Percentiles rank a stretch among this genome's conserved stretches.
Evolutionary conservation across 2,329 filamentous ascomycete genomes (phyloP).

Genomic region (Sporothrix pseudoabietina): DNA sequence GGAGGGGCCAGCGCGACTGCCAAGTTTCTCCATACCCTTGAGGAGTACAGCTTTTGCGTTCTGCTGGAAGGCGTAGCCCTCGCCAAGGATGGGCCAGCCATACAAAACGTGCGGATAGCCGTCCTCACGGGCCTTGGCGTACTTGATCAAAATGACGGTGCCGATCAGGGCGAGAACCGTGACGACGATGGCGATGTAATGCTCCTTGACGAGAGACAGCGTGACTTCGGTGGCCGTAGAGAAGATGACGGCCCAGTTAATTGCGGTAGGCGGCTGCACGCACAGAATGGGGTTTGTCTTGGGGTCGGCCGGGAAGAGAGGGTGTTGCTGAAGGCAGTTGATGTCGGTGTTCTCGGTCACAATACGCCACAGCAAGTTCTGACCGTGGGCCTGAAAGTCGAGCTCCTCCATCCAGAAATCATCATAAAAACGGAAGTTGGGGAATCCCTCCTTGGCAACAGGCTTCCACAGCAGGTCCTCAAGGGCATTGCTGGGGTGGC

Average conservation of each 20-base stretch:
- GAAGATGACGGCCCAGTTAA: constrained; percentile 9
- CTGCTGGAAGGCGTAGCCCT: constrained; percentile 25
- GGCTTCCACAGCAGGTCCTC: constrained; percentile 34
- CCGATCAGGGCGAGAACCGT: not conserved
- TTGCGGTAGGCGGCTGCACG: not conserved
- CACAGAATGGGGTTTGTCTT: constrained; percentile 33
- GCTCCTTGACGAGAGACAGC: constrained; percentile 14
- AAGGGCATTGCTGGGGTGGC: constrained; percentile 34
- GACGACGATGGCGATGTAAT: not conserved
- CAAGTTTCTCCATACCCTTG: constrained; percentile 14
- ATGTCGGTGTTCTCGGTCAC: constrained; percentile 34
- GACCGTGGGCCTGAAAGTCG: constrained; percentile 32
- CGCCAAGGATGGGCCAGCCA: constrained; percentile 27
- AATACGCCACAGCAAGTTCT: constrained; percentile 34
- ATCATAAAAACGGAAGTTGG: constrained; percentile 33
- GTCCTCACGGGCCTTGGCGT: not conserved
- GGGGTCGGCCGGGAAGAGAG: constrained; percentile 32
- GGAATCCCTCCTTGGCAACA: constrained; percentile 23
- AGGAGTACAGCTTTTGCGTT: constrained; percentile 22
- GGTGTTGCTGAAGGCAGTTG: constrained; percentile 32
- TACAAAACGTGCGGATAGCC: constrained; percentile 20
- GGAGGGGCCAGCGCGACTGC: constrained; percentile 11
- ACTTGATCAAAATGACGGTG: not conserved
- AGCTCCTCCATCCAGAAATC: constrained; percentile 33
- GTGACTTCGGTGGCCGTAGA: constrained; percentile 19